Evolutionary conservation across 116 monocot genomes (phyloP), one percentile per base, ranked within the genome.

Genomic region (Zostera marina): DNA sequence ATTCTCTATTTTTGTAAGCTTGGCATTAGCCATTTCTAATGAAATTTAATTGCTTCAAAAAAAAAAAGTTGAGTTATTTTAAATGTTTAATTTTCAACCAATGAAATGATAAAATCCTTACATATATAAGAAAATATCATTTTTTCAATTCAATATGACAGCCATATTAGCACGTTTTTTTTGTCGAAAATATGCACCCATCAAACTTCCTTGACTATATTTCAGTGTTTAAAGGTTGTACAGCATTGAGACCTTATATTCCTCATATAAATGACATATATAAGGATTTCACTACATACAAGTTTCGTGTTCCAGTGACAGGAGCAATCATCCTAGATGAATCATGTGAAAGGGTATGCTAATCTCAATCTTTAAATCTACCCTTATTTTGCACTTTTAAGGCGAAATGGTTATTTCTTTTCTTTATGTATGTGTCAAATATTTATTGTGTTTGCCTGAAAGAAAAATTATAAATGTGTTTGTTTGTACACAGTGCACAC

Each of bases 251-350:
- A 46, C 96, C 96, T 40, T 89, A 96, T 56, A 80, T 78, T 63
- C 80, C 70, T 42, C 82, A 96, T 63, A 71, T 96, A 39, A 90
- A 96, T 73, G 88, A 88, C 58, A 96, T 96, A 59, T 88, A 82
- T 75, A 96, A 88, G 75, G 88, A 96, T 39, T 89, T 96, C 65
- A 85, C 89, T 8, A 74, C 80, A 12, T 96, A 96, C 78, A 96
- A 96, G 69, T 80, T 80, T 65, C 76, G 82, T 13, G 80, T 96
- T 42, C 96, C 96, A 21, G 96, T 96, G 19, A 72, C 82, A 43
- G 96, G 96, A 41, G 89, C 83, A 40, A 89, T 96, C 61, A 96
- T 96, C 56, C 70, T 96, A 60, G 96, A 96, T 61, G 96, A 96
- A 10, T 76, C 85, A 58, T 76, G 76, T 72, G 85, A 82, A 52